Evolutionary conservation across 2,329 filamentous ascomycete species (phyloP), one percentile per base, ranked within the genome.

Genomic region (Colletotrichum sp.): DNA sequence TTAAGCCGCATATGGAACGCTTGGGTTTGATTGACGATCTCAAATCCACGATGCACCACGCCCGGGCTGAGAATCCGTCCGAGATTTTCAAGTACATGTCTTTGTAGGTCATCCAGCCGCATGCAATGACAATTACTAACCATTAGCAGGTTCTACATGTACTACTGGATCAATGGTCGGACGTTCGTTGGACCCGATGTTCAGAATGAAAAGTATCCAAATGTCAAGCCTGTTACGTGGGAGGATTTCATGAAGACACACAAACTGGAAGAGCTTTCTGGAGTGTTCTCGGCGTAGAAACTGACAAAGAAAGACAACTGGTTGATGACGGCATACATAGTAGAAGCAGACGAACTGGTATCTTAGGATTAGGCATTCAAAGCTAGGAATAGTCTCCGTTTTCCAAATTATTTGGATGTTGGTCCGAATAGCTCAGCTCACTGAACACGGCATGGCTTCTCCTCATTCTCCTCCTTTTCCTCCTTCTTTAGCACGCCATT

Each of bases 401-500:
- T 7, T 21, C 43, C 0, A 52, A 6, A 0, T 1, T 21, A 4
- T 0, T n/a, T 48, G 43, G 6, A 12, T 21, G 1, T 43, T 18
- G 9, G 18, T 43, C 5, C 1, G 18, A 6, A n/a, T 2, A 10
- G 38, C 38, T 43, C 9, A 43, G 38, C 18, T 15, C 18, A n/a
- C 1, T 6, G 18, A 43, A 15, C 18, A n/a, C 18, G 9, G 16
- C 18, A 43, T 43, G 38, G 38, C 3, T 43, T 12, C 9, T n/a
- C 18, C 38, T 43, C 38, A 9, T n/a, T 43, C 9, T n/a, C 18
- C 38, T 43, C 38, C 18, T n/a, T 43, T 5, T 48, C 4, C 5
- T 43, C 36, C 5, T 10, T n/a, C 9, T 48, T 52, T 13, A 3
- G 43, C 43, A 21, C 4, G 0, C 43, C 43, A 5, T 52, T 21